A percentile compares a stretch with the other conserved stretches of the same genome.
phyloP scores from a whole-genome alignment of 1,284 basidiomycete genomes.

The Cryptococcus floricola region DNA sequence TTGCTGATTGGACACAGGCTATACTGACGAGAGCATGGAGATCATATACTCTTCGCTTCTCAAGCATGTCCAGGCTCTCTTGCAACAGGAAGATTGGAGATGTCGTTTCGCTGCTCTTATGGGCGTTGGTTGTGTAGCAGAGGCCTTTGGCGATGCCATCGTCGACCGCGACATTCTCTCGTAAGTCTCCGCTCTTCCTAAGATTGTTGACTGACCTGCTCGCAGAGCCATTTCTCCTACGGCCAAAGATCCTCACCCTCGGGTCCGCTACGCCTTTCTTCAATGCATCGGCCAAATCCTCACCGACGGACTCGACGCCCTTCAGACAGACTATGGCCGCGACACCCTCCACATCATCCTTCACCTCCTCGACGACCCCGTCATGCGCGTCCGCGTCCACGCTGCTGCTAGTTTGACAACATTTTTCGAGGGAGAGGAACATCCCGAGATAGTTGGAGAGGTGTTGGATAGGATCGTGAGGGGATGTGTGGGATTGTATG shows the following conservation, averaged over 20 bases:
- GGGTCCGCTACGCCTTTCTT: conserved; percentile 77
- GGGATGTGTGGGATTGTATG: conserved; percentile 61
- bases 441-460: conserved; percentile 60
- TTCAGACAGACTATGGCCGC: conserved; percentile 28
- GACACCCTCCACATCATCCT: conserved; percentile 61
- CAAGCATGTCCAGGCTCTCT: conserved; percentile 70
- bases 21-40: too few species aligned
- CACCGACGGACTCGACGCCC: conserved; percentile 59
- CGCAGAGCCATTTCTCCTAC: conserved; percentile 70
- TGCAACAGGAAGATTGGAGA: conserved; percentile 68
- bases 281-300: conserved; percentile 82
- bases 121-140: conserved; percentile 39
- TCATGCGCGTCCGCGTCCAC: conserved; percentile 73
- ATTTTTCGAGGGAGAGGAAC: conserved; percentile 75
- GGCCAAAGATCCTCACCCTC: conserved; percentile 71
- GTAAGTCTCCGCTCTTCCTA: conserved; percentile 5
- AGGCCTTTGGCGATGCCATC: conserved; percentile 26
- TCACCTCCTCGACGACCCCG: conserved; percentile 67
- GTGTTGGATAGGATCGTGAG: conserved; percentile 74
- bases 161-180: conserved; percentile 14
- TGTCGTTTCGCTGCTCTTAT: conserved; percentile 73
- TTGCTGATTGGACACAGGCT: too few species aligned
- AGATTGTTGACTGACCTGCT: conserved; percentile 22
- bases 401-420: conserved; percentile 82
- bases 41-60: too few species aligned